These are phyloP conservation scores for Botryobasidium botryosum DNA, from an alignment of 768 basidiomycete genomes.

Conservation along the genomic window DNA sequence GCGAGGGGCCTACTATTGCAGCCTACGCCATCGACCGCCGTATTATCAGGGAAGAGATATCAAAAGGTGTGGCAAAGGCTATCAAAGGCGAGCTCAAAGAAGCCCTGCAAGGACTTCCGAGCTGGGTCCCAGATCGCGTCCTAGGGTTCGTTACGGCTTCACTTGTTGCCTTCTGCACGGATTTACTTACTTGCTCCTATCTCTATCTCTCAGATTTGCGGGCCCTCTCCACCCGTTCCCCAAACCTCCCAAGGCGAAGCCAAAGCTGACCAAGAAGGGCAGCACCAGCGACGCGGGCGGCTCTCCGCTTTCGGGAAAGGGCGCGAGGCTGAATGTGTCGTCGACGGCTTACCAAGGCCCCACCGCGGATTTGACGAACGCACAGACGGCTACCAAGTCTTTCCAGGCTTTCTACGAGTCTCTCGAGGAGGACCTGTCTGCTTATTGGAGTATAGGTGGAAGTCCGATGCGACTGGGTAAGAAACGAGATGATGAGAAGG, in stretches of 20 bases:
- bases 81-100: constrained; percentile 40
- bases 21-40: constrained; percentile 40
- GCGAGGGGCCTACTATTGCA: constrained; percentile 30
- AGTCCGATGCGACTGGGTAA: constrained; percentile 20
- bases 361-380: constrained; percentile 17
- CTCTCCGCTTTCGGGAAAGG: constrained; percentile 8
- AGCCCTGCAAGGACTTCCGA: constrained; percentile 26
- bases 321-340: not conserved
- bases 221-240: constrained; percentile 41
- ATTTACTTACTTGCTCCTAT: not conserved
- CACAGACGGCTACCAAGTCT: constrained; percentile 25
- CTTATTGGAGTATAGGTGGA: constrained; percentile 21
- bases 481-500: constrained; percentile 16
- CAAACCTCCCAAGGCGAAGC: constrained; percentile 16
- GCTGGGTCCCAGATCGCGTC: constrained; percentile 47
- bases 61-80: constrained; percentile 34
- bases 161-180: not conserved
- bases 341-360: constrained; percentile 4
- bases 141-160: constrained; percentile 22
- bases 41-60: constrained; percentile 37
- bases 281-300: constrained; percentile 21
- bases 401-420: constrained; percentile 57
- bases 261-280: constrained; percentile 11
- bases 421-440: constrained; percentile 45
- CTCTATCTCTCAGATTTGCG: constrained; percentile 24